phyloP scores from a whole-genome alignment of 768 basidiomycete species.

The Lepiota brunneoincarnata region DNA sequence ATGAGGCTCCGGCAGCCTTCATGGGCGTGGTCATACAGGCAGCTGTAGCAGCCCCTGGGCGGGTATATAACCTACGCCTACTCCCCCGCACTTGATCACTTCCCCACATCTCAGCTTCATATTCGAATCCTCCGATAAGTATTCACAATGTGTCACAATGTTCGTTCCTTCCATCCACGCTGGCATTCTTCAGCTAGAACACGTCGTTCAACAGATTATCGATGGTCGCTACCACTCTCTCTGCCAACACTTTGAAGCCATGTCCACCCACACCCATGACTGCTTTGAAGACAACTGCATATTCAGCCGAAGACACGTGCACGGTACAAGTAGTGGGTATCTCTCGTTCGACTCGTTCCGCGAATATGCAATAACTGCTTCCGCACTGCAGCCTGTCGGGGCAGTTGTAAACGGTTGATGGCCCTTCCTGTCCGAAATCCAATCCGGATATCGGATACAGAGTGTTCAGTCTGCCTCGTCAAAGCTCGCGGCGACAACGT shows the following conservation, averaged over 20 bases:
- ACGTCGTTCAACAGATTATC: constrained; percentile 51
- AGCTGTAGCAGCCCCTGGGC: background rate
- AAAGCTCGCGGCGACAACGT: constrained; percentile 22
- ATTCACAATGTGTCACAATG: constrained; percentile 70
- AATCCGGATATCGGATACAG: constrained; percentile 61
- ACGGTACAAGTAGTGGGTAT: constrained; percentile 43
- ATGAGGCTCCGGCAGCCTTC: background rate
- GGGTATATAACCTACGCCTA: constrained; percentile 11
- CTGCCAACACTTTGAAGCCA: constrained; percentile 71
- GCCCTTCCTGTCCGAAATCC: constrained; percentile 65
- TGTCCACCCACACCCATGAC: constrained; percentile 69
- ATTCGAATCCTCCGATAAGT: background rate
- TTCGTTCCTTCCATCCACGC: constrained; percentile 30
- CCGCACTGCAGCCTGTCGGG: constrained; percentile 43
- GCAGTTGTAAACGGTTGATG: constrained; percentile 63
- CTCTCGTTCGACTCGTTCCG: background rate
- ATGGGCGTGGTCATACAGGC: background rate
- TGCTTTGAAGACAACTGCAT: constrained; percentile 63
- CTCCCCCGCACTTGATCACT: constrained; percentile 20
- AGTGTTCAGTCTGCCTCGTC: constrained; percentile 38
- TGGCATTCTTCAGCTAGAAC: background rate
- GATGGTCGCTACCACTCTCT: constrained; percentile 71
- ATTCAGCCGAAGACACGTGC: constrained; percentile 66
- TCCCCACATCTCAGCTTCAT: constrained; percentile 15
- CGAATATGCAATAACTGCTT: background rate